Conservation (phyloP, 1,139 yeast genomes). For the Pichia sp. region DNA sequence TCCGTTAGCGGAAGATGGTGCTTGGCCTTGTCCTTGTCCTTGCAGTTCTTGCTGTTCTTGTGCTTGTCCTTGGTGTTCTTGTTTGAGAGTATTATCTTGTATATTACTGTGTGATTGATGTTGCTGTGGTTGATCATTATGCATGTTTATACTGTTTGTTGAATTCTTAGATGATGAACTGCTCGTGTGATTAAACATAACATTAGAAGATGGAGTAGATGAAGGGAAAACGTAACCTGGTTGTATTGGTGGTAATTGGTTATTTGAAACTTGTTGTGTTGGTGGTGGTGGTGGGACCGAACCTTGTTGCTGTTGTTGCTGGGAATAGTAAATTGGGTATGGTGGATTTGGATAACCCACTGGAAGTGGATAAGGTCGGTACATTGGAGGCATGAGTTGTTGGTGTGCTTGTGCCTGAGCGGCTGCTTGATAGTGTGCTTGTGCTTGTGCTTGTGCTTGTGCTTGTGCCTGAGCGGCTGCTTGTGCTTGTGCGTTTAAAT, state of each 20-base stretch:
- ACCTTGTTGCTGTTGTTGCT: conserved; percentile 1
- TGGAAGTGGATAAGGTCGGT: conserved; percentile 6
- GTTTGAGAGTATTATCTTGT: neutral
- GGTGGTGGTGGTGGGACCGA: neutral
- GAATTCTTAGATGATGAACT: too few species aligned
- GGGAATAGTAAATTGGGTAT: neutral
- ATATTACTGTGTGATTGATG: neutral
- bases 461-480: conserved; percentile 6
- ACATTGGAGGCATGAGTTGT: conserved; percentile 4
- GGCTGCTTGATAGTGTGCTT: conserved; percentile 1
- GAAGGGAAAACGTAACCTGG: too few species aligned
- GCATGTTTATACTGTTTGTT: too few species aligned
- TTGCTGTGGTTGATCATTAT: neutral
- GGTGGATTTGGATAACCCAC: neutral
- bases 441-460: conserved; percentile 5
- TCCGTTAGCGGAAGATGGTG: neutral
- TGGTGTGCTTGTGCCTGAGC: conserved; percentile 1
- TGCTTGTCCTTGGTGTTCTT: neutral
- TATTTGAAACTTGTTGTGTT: too few species aligned
- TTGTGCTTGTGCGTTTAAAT: conserved; percentile 9
- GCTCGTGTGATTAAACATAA: too few species aligned
- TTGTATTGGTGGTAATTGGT: too few species aligned
- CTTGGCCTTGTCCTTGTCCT: neutral
- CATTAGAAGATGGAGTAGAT: too few species aligned
- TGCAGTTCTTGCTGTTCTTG: conserved; percentile 2